Evolutionary conservation across 2,329 filamentous ascomycete genomes (phyloP).

Genomic region (Sporothrix humicola): DNA sequence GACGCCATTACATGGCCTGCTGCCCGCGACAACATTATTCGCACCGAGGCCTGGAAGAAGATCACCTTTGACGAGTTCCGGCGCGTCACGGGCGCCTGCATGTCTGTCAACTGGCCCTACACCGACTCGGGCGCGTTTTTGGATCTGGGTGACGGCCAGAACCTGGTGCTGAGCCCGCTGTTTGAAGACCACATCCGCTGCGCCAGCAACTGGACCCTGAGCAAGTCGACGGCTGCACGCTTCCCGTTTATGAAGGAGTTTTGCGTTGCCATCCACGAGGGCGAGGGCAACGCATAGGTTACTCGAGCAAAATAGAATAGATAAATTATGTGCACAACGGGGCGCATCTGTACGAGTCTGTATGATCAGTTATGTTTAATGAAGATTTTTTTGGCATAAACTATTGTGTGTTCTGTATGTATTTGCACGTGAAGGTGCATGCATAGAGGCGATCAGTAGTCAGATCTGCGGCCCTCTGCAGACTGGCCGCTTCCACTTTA

Average conservation of each 20-base stretch:
- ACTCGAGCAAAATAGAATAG: background rate
- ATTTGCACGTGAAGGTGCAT: background rate
- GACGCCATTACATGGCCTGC: constrained; percentile 37
- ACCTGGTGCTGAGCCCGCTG: constrained; percentile 24
- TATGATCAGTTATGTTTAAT: constrained; percentile 5
- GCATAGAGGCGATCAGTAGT: no score
- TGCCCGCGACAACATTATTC: constrained; percentile 29
- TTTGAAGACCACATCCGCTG: constrained; percentile 34
- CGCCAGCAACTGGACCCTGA: constrained; percentile 30
- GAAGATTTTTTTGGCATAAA: background rate
- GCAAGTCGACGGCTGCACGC: background rate
- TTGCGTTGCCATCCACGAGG: background rate
- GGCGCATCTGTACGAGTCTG: background rate
- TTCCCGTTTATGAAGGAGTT: constrained; percentile 23
- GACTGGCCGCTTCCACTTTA: background rate
- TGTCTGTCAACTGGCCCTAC: constrained; percentile 35
- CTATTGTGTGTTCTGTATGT: background rate
- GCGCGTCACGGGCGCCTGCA: background rate
- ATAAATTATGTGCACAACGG: background rate
- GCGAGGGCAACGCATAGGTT: background rate
- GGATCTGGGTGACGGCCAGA: constrained; percentile 32
- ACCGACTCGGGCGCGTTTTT: constrained; percentile 30
- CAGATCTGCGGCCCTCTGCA: no score
- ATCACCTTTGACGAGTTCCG: constrained; percentile 28
- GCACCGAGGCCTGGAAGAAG: constrained; percentile 18